phyloP scores from a whole-genome alignment of 1,284 basidiomycete genomes.

The Malassezia brasiliensis region DNA sequence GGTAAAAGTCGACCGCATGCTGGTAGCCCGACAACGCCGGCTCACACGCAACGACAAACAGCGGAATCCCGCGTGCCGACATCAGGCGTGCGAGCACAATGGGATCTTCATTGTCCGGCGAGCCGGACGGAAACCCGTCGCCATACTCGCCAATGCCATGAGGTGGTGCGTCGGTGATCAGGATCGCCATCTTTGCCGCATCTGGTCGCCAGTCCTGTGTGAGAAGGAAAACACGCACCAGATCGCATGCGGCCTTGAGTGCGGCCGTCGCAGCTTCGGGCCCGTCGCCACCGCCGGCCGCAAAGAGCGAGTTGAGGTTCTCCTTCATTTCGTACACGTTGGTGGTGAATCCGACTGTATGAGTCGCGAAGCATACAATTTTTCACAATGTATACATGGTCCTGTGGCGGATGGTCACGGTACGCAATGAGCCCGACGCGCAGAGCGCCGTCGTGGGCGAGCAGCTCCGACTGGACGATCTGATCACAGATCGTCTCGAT shows the following conservation, averaged over 20 bases:
- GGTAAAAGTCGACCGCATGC: constrained; percentile 76
- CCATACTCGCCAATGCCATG: constrained; percentile 64
- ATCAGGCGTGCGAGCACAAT: constrained; percentile 74
- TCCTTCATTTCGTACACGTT: constrained; percentile 77
- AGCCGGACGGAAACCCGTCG: constrained; percentile 58
- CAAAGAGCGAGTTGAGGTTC: constrained; percentile 73
- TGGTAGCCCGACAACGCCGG: constrained; percentile 73
- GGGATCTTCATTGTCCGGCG: constrained; percentile 65
- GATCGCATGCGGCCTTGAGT: constrained; percentile 59
- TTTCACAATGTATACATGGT: constrained; percentile 62
- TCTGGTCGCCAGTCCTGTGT: constrained; percentile 72
- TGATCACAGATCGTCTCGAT: constrained; percentile 92
- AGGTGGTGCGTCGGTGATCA: constrained; percentile 90
- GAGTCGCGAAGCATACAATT: constrained; percentile 46
- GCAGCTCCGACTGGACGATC: constrained; percentile 86
- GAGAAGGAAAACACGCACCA: constrained; percentile 11
- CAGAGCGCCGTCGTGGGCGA: constrained; percentile 74
- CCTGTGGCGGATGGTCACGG: constrained; percentile 49
- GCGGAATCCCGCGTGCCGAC: constrained; percentile 63
- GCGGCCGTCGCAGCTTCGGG: constrained; percentile 96
- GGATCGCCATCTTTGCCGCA: constrained; percentile 74
- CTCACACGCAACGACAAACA: constrained; percentile 73
- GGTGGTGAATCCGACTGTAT: constrained; percentile 77
- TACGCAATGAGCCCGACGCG: constrained; percentile 56
- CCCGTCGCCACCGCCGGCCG: constrained; percentile 87